These are phyloP conservation scores for Nakataea oryzae DNA, from an alignment of 2,329 filamentous ascomycete genomes.

Conservation along the genomic window DNA sequence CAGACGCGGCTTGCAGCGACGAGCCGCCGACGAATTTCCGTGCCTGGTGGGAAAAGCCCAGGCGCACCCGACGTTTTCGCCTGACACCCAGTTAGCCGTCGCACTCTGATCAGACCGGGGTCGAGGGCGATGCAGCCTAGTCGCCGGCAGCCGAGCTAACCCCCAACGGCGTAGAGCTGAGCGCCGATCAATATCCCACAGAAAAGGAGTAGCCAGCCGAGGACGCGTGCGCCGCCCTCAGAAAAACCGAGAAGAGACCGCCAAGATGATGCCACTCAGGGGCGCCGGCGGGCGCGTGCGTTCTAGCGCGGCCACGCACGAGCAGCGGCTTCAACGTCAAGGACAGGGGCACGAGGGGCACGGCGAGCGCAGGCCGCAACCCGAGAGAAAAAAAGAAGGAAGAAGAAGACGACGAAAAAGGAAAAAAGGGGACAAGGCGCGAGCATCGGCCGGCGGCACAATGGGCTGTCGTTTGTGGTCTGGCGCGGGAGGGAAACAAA, in stretches of 20 bases:
- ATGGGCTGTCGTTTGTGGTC: neutral
- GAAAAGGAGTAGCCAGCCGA: neutral
- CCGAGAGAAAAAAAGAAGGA: too few species aligned
- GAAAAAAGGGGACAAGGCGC: too few species aligned
- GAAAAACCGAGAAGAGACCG: neutral
- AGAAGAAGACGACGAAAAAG: too few species aligned
- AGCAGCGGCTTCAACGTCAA: neutral
- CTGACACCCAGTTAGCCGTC: neutral
- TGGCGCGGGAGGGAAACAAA: too few species aligned
- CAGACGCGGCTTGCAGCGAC: neutral
- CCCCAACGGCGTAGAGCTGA: neutral
- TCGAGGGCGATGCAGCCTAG: too few species aligned
- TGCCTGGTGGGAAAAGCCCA: neutral
- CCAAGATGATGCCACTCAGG: neutral
- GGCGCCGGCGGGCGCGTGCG: neutral
- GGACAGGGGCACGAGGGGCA: too few species aligned
- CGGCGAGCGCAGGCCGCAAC: too few species aligned
- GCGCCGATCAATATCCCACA: neutral
- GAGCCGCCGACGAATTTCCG: too few species aligned
- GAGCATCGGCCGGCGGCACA: neutral
- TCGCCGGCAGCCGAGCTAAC: neutral
- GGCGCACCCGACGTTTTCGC: too few species aligned
- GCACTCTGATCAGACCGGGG: neutral
- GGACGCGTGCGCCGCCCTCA: neutral
- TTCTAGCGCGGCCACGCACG: neutral